These are phyloP conservation scores for Russula griseocarnosa DNA, from an alignment of 768 basidiomycete genomes.

Conservation along the genomic window DNA sequence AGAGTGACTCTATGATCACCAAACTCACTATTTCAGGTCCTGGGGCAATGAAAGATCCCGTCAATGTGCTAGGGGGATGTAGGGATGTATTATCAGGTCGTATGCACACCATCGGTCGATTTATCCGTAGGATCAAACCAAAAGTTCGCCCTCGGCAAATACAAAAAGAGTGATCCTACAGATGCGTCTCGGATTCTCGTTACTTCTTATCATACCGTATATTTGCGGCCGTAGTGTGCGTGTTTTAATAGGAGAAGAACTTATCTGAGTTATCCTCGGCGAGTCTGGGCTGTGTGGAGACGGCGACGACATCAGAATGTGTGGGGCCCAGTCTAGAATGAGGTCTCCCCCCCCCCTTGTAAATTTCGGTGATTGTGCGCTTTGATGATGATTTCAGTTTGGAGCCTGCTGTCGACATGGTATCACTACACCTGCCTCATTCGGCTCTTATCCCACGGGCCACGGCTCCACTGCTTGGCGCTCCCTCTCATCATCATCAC, in stretches of 20 bases:
- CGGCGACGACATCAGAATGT: conserved; percentile 41
- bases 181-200: conserved; percentile 15
- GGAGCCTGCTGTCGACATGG: conserved; percentile 6
- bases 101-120: conserved; percentile 9
- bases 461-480: no score
- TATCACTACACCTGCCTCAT: conserved; percentile 19
- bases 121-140: not conserved
- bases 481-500: not conserved
- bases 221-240: conserved; percentile 1
- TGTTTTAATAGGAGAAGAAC: conserved; percentile 33
- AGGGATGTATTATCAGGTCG: conserved; percentile 1
- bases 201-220: not conserved
- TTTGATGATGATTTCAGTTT: not conserved
- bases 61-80: conserved; percentile 6
- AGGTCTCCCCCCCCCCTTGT: conserved; percentile 30
- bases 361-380: conserved; percentile 36
- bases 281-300: conserved; percentile 37
- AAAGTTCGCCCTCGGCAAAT: no score
- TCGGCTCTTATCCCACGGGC: conserved; percentile 20
- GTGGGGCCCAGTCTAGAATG: conserved; percentile 3
- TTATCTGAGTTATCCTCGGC: conserved; percentile 40
- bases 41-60: not conserved
- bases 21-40: not conserved
- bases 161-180: not conserved
- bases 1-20: conserved; percentile 6